Evolutionary conservation across 2,329 filamentous ascomycete species (phyloP), one percentile per base, ranked within the genome.

Genomic region (Colletotrichum cereale): DNA sequence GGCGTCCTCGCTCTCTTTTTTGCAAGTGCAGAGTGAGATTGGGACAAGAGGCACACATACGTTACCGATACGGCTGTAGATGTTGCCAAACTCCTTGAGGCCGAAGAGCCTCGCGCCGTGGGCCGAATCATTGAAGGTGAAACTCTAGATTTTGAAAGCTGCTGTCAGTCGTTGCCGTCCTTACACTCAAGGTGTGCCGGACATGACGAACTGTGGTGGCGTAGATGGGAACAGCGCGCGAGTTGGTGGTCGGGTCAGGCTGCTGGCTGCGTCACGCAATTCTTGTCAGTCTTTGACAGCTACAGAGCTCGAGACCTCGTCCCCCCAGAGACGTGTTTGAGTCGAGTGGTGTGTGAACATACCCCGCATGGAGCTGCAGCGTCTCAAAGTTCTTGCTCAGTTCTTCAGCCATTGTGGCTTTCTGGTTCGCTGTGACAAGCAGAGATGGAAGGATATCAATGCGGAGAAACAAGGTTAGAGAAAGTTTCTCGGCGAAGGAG

Each of bases 31-130:
- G 11, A 16, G 12, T 24, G 29, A 7, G 24, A n/a, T 26, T 10
- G 8, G 40, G 29, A 16, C 24, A 7, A 24, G 44, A 50, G 34
- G 26, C 52, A 83, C 52, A 83, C 89, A 79, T 79, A 94, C 93
- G 83, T 98, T 98, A 92, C 93, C 94, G 78, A 99, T 95, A 75
- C 96, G 94, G 81, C 92, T 96, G 88, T 99, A 99, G 82, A 98
- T 97, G 85, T 98, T 98, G 83, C 95, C 96, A 78, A 94, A 93
- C 84, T 98, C 95, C 86, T 98, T 97, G 82, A 99, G 93, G 80
- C 94, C 93, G 80, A 99, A 99, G 52, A 99, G 91, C 81, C 95
- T 91, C 67, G 96, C 96, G 73, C 94, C 96, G 79, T 98, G 96
- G 61, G 95, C 96, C 62, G 94, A 97, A 85, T 98, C 94, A 89